Base-by-base conservation (phyloP, 2,329 filamentous ascomycete species). In the Phialophora tarda region DNA sequence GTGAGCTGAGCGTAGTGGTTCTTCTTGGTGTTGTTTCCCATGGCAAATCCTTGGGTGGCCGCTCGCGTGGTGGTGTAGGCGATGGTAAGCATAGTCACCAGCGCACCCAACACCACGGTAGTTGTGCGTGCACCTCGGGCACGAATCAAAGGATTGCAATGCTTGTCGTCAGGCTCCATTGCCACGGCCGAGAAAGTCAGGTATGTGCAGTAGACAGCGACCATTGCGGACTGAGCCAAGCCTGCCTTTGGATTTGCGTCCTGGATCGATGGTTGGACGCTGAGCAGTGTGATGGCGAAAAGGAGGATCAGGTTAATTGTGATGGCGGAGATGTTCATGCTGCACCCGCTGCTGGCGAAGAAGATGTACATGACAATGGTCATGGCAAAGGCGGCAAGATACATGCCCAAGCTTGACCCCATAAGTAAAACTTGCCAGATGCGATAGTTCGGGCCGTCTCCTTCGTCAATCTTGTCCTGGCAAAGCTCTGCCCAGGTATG, bases 401-500 rank as follows among this genome's bases (percentile, higher is more conserved):
- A 99, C 95, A 99, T 99, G 78, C 90, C 86, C 65, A 98, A 80
- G 0, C 95, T 97, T 7, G 93, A 97, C 51, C 93, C 93, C 72
- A 99, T 93, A 59, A 99, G 86, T 64, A 98, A 82, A 30, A 87
- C 87, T 68, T 93, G 89, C 95, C 95, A 99, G 26, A 91, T 77
- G 48, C 86, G 85, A 76, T 97, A 93, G 54, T 87, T 90, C 6
- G 66, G 66, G 30, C 69, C 65, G 21, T 71, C 70, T 38, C 71
- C 72, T 41, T 92, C 88, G 75, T 99, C 94, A 69, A 99, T 97
- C 82, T 96, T 92, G 71, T 90, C 88, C 63, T 98, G 86, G 79
- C 95, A 99, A 76, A 96, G 93, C 79, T 99, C 95, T 34, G 95
- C 95, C 93, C 95, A 99, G 54, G 90, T 93, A 77, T 99, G 95